Conservation (phyloP, 2,329 filamentous ascomycete species). For the Aspergillus thermomutatus region DNA sequence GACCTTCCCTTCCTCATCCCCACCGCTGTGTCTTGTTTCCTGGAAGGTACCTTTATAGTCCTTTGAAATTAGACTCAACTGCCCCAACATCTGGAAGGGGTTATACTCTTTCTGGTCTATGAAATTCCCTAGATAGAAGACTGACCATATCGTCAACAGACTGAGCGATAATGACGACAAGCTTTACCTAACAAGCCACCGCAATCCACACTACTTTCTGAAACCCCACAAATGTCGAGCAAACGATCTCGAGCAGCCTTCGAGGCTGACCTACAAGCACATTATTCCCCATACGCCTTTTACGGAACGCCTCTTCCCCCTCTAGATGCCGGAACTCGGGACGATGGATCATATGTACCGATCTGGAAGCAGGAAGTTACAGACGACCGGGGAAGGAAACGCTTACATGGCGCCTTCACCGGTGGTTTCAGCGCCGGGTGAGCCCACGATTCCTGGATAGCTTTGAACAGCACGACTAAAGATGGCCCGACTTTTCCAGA, state of each 20-base stretch:
- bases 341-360: constrained; percentile 89
- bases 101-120: background rate
- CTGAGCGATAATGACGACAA: background rate
- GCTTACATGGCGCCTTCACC: constrained; percentile 93
- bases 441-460: constrained; percentile 38
- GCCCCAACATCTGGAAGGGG: background rate
- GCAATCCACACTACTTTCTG: background rate
- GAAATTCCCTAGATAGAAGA: background rate
- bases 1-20: background rate
- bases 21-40: background rate
- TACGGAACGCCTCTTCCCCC: constrained; percentile 85
- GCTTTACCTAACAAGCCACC: background rate
- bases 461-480: constrained; percentile 34
- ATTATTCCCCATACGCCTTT: constrained; percentile 69
- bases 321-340: constrained; percentile 69
- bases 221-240: constrained; percentile 57
- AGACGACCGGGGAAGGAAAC: constrained; percentile 84
- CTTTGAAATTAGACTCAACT: background rate
- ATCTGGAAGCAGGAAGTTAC: constrained; percentile 98
- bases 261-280: constrained; percentile 67
- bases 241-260: constrained; percentile 78
- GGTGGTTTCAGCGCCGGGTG: constrained; percentile 96
- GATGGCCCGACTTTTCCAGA: constrained; percentile 45
- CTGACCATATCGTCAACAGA: background rate
- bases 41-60: background rate